These are phyloP conservation scores for Apiospora saccharicola DNA, from an alignment of 2,329 filamentous ascomycete species.

Conservation along the genomic window DNA sequence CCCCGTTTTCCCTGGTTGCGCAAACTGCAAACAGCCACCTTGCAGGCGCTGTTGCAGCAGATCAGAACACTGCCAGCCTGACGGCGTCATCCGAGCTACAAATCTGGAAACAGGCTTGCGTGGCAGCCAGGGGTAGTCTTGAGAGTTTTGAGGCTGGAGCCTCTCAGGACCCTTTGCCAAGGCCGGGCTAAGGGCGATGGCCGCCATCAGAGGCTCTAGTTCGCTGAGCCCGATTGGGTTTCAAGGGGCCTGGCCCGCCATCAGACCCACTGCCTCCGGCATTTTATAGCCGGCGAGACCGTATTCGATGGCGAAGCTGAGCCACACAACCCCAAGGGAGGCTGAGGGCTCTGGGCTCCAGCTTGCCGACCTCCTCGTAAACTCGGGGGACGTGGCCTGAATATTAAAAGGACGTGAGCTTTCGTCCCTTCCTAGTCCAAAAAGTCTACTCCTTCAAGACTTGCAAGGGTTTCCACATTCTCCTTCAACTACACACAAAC, in stretches of 20 bases:
- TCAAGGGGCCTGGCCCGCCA: background rate
- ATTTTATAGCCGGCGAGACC: slow-evolving; percentile 16
- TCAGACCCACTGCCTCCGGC: background rate
- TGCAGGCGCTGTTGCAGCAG: background rate
- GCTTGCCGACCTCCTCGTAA: background rate
- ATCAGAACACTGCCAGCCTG: background rate
- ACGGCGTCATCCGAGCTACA: background rate
- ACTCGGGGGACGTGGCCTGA: background rate
- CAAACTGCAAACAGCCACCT: background rate
- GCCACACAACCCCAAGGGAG: background rate
- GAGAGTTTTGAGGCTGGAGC: slow-evolving; percentile 11
- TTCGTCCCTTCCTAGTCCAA: background rate
- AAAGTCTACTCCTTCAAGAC: background rate
- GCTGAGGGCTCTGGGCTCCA: background rate
- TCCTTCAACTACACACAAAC: background rate
- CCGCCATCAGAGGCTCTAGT: background rate
- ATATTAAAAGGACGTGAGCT: background rate
- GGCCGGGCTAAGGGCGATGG: background rate
- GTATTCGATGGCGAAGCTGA: slow-evolving; percentile 4
- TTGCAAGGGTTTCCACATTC: background rate
- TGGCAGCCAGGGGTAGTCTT: slow-evolving; percentile 5
- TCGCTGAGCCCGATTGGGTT: slow-evolving; percentile 19
- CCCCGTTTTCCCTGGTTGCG: background rate
- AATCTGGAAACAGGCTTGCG: slow-evolving; percentile 16
- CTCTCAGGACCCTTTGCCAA: slow-evolving; percentile 7